Base-by-base conservation (phyloP, 805 yeast species). In the Metschnikowia proteae region DNA sequence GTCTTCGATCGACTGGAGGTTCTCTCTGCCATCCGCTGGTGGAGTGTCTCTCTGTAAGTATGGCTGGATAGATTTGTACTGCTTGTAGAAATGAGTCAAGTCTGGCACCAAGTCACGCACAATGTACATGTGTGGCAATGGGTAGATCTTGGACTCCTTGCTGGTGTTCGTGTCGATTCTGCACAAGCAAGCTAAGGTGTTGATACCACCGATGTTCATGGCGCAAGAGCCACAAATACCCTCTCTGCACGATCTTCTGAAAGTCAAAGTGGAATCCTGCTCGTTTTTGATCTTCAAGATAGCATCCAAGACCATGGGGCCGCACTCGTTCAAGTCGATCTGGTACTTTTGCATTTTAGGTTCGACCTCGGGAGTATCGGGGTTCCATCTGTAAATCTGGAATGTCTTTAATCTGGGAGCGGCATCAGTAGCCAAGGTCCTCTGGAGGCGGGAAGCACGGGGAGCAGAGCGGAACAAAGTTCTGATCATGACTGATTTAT, bases 161-260 rank as follows among this genome's bases (percentile, higher is more conserved):
- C 81, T 56, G 31, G 76, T 72, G 70, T 91, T 86, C 60, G 82
- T 80, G 68, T 94, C 96, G 63, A 94, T 90, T 70, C 88, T 85
- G 78, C 97, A 90, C 59, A 94, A 75, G 75, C 99, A 94, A 33
- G 99, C 99, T 60, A 94, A 80, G 30, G 99, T 94, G 80, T 94
- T 94, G 69, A 86, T 80, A 60, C 99, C 99, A 57, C 96, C 96
- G 70, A 94, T 94, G 79, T 94, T 94, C 99, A 94, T 94, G 59
- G 99, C 99, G 78, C 99, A 94, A 5, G 98, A 92, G 48, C 99
- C 99, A 78, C 99, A 94, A 59, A 94, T 94, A 63, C 99, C 99
- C 76, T 94, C 99, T 77, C 99, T 89, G 76, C 99, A 94, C 38
- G 97, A 90, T 74, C 99, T 85, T 77, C 99, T 85, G 74, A 94